Evolutionary conservation across 768 basidiomycete genomes (phyloP), one percentile per base, ranked within the genome.

Genomic region (Amanita thiersii): DNA sequence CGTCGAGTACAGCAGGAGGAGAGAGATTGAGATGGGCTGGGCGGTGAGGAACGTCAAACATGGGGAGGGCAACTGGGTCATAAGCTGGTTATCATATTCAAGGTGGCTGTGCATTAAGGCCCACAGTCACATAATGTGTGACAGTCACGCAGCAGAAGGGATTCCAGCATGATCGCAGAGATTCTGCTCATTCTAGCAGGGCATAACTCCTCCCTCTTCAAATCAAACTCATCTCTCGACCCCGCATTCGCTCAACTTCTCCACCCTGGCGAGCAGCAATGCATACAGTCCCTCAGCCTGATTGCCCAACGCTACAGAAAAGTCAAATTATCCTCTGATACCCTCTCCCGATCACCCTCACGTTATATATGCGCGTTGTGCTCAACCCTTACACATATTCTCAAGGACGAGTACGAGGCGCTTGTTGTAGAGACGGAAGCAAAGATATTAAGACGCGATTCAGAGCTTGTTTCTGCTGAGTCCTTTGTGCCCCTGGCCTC

Each of bases 221-320:
- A 77, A 12, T 52, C 61, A 18, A 79, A 75, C 43, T 65, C 77
- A 45, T 63, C 62, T 23, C 55, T 86, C 30, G 72, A 79, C 53
- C 75, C 84, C 3, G 72, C 79, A 0, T 81, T 90, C 52, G 45
- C 59, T 4, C 68, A 78, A 3, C 75, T 91, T 11, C 74, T 96
- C 2, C 91, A 96, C 53, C 91, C 91, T 2, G 91, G 91, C 7
- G 91, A 94, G 55, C 73, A 81, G 40, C 77, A 91, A 57, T 84
- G 81, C 48, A 71, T 93, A n/a, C 81, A 89, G 53, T 72, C 77
- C 7, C 74, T 96, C 2, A 85, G 77, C 6, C 69, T 72, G 36
- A 75, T 93, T 37, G 90, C 86, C 1, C 71, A 68, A 39, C 76
- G 81, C 18, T 93, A 91, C 60, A 69, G 75, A 46, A 81, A 68